Evolutionary conservation across 352 stramenopile genomes (phyloP).

Genomic region (Lagenidium sp.): DNA sequence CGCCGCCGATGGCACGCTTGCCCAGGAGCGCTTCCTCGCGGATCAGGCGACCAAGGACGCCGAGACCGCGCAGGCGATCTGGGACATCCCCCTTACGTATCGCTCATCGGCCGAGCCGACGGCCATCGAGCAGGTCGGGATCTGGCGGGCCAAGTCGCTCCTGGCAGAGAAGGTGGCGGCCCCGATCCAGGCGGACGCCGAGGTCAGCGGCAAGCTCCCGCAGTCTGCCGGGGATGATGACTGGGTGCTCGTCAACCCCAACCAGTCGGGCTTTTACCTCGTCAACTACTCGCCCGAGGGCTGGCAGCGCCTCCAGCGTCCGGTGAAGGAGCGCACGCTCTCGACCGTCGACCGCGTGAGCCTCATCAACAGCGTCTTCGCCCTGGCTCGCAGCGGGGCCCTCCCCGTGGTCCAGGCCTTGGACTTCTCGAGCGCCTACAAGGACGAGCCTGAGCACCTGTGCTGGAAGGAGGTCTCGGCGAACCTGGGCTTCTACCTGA

Average conservation of each 20-base stretch:
- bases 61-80: conserved; percentile 35
- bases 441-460: conserved; percentile 47
- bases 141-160: conserved; percentile 33
- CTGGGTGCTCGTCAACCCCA: conserved; percentile 96
- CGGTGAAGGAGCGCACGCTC: conserved; percentile 47
- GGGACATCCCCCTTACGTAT: conserved; percentile 85
- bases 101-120: conserved; percentile 28
- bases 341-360: conserved; percentile 87
- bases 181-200: conserved; percentile 38
- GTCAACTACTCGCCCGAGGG: conserved; percentile 88
- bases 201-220: conserved; percentile 47
- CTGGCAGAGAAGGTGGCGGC: conserved; percentile 3
- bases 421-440: conserved; percentile 58
- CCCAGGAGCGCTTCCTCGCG: conserved; percentile 91
- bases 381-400: conserved; percentile 73
- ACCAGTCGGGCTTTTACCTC: conserved; percentile 93
- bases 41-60: conserved; percentile 73
- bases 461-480: conserved; percentile 76
- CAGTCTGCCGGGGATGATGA: conserved; percentile 15
- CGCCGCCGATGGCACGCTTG: conserved; percentile 44
- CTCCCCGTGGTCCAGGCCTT: conserved; percentile 43
- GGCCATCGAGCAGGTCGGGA: conserved; percentile 44
- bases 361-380: conserved; percentile 91
- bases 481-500: conserved; percentile 51
- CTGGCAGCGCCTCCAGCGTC: conserved; percentile 71